A percentile compares a stretch with the other conserved stretches of the same genome.
Conservation (phyloP, 306 rosid genomes). For the Abrus pulchellus region DNA sequence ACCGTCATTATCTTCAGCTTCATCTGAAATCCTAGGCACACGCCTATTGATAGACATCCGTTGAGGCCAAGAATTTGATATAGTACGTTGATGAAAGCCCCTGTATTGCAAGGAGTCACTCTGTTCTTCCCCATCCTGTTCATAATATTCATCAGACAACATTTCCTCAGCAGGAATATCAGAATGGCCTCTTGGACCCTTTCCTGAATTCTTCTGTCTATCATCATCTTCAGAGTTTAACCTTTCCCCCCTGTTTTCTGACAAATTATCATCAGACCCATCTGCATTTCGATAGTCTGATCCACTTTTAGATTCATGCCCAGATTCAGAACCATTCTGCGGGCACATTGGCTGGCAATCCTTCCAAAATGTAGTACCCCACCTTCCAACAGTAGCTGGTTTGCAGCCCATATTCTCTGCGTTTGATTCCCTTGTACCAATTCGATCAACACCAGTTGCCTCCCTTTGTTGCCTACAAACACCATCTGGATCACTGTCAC, state of each 20-base stretch:
- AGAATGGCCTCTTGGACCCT: conserved; percentile 74
- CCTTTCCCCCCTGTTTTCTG: conserved; percentile 75
- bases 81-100: conserved; percentile 60
- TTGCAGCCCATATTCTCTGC: conserved; percentile 71
- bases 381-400: conserved; percentile 70
- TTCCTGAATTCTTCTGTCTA: conserved; percentile 64
- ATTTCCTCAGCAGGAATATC: conserved; percentile 94
- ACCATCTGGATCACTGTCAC: conserved; percentile 75
- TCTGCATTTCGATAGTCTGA: conserved; percentile 71
- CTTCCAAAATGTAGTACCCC: conserved; percentile 99
- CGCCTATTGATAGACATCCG: conserved; percentile 59
- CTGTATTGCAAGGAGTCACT: conserved; percentile 70
- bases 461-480: conserved; percentile 66
- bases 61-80: conserved; percentile 71
- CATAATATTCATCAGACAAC: conserved; percentile 99
- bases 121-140: conserved; percentile 95
- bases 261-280: conserved; percentile 75
- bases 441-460: conserved; percentile 61
- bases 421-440: conserved; percentile 59
- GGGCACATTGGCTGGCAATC: conserved; percentile 84
- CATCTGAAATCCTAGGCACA: conserved; percentile 61
- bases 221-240: conserved; percentile 84
- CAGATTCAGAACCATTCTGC: conserved; percentile 81
- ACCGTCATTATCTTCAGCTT: conserved; percentile 57
- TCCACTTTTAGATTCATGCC: conserved; percentile 82